Percentiles rank a stretch among this genome's conserved stretches.
Evolutionary conservation across 352 stramenopile genomes (phyloP).

Genomic region (Phytophthora meadii): DNA sequence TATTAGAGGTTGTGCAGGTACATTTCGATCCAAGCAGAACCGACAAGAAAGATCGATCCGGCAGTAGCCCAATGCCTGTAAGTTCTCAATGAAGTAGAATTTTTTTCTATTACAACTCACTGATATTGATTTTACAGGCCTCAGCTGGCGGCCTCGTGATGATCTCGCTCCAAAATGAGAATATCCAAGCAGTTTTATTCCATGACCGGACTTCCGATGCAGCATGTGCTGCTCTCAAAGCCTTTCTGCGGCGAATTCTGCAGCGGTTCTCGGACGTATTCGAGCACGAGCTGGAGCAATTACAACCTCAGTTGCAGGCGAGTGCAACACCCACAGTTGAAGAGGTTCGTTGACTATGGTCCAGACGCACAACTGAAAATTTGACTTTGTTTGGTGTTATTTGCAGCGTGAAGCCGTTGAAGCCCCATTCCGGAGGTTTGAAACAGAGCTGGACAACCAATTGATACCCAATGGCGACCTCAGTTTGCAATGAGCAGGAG

Average conservation of each 20-base stretch:
- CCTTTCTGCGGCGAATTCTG: conserved; percentile 66
- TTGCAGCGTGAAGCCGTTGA: conserved; percentile 44
- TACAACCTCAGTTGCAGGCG: conserved; percentile 53
- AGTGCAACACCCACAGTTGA: conserved; percentile 45
- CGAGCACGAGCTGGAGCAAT: conserved; percentile 46
- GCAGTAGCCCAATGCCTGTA: conserved; percentile 38
- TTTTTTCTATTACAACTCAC: not conserved
- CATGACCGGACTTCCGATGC: conserved; percentile 71
- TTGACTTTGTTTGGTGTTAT: conserved; percentile 1
- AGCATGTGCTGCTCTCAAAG: conserved; percentile 51
- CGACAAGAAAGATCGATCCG: conserved; percentile 37
- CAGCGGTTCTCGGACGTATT: conserved; percentile 57
- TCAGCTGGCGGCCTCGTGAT: conserved; percentile 68
- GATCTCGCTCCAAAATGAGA: conserved; percentile 69
- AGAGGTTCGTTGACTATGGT: conserved; percentile 30
- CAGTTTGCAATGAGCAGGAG: conserved; percentile 26
- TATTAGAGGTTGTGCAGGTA: conserved; percentile 62
- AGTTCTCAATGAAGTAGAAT: not conserved
- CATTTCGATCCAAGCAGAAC: conserved; percentile 62
- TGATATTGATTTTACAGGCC: conserved; percentile 25
- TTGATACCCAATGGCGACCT: conserved; percentile 28
- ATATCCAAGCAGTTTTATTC: conserved; percentile 77
- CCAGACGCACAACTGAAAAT: conserved; percentile 3
- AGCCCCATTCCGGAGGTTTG: conserved; percentile 42
- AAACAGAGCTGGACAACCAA: conserved; percentile 38